A percentile compares a stretch with the other conserved stretches of the same genome.
phyloP scores from a whole-genome alignment of 441 rosid genomes.

The Lagerstroemia fauriei region DNA sequence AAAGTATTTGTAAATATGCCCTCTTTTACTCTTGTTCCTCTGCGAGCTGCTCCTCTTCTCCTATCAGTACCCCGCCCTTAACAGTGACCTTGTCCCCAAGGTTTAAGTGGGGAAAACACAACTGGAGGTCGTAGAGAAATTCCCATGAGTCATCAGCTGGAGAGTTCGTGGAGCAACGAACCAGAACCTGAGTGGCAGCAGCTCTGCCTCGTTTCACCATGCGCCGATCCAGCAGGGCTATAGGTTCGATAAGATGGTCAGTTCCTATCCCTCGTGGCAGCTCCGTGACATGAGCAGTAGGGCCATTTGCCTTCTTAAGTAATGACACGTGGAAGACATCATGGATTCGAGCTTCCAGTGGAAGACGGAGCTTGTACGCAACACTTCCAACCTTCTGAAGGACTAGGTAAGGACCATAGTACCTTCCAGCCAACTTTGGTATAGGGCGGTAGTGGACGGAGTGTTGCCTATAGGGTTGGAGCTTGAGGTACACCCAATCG shows the following conservation, averaged over 20 bases:
- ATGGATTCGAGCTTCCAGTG: not conserved
- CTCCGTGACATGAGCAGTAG: not conserved
- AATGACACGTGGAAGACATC: constrained; percentile 16
- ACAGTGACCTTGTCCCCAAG: no score
- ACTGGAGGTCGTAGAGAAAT: no score
- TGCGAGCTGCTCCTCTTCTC: no score
- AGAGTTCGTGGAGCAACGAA: no score
- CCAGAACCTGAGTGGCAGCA: no score
- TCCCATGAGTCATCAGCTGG: no score
- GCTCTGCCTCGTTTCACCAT: not conserved
- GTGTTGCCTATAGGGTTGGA: not conserved
- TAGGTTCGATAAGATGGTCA: not conserved
- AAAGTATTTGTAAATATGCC: no score
- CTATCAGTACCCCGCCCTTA: no score
- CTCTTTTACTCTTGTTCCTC: no score
- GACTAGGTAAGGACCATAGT: constrained; percentile 9
- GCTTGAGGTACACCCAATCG: not conserved
- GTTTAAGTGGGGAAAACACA: no score
- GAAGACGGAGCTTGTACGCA: not conserved
- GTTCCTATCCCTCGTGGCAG: no score
- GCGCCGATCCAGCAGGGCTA: not conserved
- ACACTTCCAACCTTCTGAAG: not conserved
- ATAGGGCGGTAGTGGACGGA: not conserved
- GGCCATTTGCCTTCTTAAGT: not conserved
- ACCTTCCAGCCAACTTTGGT: constrained; percentile 1